Evolutionary conservation across 2,329 filamentous ascomycete genomes (phyloP), one percentile per base, ranked within the genome.

Genomic region (Trichophyton simii): DNA sequence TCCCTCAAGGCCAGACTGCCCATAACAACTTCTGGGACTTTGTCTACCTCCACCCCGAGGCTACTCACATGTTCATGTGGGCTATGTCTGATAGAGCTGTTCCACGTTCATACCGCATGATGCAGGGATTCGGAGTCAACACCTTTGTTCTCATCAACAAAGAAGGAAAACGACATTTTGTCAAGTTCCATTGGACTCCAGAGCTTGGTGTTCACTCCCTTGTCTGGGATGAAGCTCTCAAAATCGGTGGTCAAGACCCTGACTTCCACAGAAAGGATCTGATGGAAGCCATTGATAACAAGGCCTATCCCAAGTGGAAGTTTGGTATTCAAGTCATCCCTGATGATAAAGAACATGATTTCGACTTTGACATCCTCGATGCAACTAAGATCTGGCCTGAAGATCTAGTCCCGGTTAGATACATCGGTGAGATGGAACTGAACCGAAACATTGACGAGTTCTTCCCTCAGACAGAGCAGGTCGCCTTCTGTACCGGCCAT

Each of bases 351-450:
- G 83, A 89, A 70, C 79, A 92, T 64, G 83, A 88, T 15, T 95
- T 92, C 63, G 89, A 92, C 5, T 92, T 94, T 63, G 89, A 94
- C 68, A 86, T 92, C 34, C 81, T 95, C 1, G 89, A 95, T 66
- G 86, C 89, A 0, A 95, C 89, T 42, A 94, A 95, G 76, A 73
- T 92, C 28, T 94, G 89, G 88, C 89, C 89, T 0, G 87, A 94
- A 69, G 87, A 92, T 11, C 74, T 85, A 0, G 77, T 91, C 0
- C 89, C 89, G 0, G 79, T 92, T 20, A 82, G 86, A 6, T 89
- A 89, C 69, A 88, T 95, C 61, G 89, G 88, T 44, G 83, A 91
- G 72, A 71, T 95, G 0, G 86, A 91, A 70, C 80, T 95, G 4
- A 91, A 94, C 78, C 82, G 82, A 60, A 92, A 89, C 63, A 79